Conservation (phyloP, 768 basidiomycete genomes). For the Auricularia sp. region DNA sequence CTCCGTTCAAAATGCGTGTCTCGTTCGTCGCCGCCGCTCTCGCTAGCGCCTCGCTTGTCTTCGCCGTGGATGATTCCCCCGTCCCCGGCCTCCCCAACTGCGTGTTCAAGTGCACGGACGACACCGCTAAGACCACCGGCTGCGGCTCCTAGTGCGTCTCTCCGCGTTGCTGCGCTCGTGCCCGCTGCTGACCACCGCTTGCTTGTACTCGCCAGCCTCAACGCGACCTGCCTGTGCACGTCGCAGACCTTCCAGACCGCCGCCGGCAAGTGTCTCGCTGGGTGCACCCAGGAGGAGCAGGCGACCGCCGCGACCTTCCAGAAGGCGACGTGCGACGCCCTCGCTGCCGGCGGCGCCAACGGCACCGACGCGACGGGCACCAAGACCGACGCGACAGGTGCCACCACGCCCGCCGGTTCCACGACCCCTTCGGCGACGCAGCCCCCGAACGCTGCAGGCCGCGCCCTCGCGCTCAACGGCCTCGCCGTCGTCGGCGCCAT, state of each 20-base stretch:
- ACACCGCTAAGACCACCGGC: neutral
- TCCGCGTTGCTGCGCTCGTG: neutral
- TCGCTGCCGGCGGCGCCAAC: neutral
- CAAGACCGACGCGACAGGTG: neutral
- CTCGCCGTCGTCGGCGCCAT: neutral
- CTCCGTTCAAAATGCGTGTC: slow-evolving; percentile 2
- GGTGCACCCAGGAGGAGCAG: neutral
- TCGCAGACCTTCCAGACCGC: slow-evolving; percentile 4
- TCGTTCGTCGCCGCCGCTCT: slow-evolving; percentile 2
- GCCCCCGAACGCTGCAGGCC: neutral
- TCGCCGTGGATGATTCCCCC: neutral
- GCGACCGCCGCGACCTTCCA: neutral
- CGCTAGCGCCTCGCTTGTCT: slow-evolving; percentile 2
- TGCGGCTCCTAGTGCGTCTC: neutral
- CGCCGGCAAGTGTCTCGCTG: neutral
- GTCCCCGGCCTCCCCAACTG: neutral
- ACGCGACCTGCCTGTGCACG: slow-evolving; percentile 3
- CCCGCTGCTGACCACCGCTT: neutral
- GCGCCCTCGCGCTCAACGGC: neutral
- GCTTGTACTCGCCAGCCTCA: neutral
- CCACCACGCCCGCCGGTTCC: neutral
- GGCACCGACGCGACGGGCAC: neutral
- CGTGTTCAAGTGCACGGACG: slow-evolving; percentile 2
- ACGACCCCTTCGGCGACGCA: neutral
- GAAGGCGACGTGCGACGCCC: neutral